These are phyloP conservation scores for Mesembryanthemum crystallinum DNA, from an alignment of 148 eudicot genomes.

Conservation along the genomic window DNA sequence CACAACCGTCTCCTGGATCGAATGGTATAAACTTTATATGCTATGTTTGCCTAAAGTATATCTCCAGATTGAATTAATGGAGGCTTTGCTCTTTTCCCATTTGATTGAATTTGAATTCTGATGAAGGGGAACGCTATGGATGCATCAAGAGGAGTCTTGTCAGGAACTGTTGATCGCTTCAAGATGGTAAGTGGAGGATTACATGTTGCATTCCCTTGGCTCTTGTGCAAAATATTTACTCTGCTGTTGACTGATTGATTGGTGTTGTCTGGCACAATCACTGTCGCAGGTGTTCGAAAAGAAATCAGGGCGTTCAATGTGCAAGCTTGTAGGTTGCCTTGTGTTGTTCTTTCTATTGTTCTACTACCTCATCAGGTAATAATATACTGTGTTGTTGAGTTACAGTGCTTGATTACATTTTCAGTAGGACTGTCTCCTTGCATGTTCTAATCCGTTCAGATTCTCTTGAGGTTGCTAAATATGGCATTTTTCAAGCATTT, in stretches of 20 bases:
- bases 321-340: slow-evolving; percentile 60
- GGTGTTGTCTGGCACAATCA: neutral
- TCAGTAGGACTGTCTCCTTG: neutral
- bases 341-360: slow-evolving; percentile 56
- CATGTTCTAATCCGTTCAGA: neutral
- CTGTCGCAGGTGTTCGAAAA: slow-evolving; percentile 70
- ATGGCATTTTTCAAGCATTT: neutral
- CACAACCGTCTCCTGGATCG: slow-evolving; percentile 81
- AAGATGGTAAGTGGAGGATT: slow-evolving; percentile 51
- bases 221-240: neutral
- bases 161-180: slow-evolving; percentile 78
- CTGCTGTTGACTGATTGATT: slow-evolving; percentile 17
- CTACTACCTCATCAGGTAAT: slow-evolving; percentile 61
- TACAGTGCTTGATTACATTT: neutral
- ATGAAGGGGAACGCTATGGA: slow-evolving; percentile 80
- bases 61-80: neutral
- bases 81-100: slow-evolving; percentile 10
- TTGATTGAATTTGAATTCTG: slow-evolving; percentile 16
- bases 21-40: slow-evolving; percentile 41
- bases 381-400: neutral
- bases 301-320: slow-evolving; percentile 58
- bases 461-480: neutral
- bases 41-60: neutral
- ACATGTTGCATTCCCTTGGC: slow-evolving; percentile 8
- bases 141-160: slow-evolving; percentile 83